phyloP scores from a whole-genome alignment of 2,329 filamentous ascomycete species.

The Epichloe typhina region DNA sequence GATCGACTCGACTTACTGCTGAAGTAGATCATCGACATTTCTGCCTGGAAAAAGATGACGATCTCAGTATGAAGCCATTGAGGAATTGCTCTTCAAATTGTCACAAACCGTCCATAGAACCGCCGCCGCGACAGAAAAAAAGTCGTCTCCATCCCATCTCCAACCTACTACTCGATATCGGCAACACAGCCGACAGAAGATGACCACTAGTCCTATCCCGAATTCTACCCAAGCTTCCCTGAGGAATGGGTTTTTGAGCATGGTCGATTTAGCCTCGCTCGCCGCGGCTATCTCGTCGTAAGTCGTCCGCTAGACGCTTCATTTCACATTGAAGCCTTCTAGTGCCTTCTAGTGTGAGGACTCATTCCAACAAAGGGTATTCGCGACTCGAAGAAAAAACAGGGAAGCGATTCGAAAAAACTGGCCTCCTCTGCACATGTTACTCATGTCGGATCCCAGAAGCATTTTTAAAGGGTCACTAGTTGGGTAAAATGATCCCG shows the following conservation, averaged over 20 bases:
- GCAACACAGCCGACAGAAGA: neutral
- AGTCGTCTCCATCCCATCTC: constrained; percentile 4
- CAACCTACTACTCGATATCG: neutral
- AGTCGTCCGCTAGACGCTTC: neutral
- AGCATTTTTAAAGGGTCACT: neutral
- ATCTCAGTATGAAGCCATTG: too few species aligned
- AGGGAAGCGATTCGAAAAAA: neutral
- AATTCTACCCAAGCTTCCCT: neutral
- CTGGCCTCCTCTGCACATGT: neutral
- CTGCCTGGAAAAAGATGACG: neutral
- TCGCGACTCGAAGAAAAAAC: neutral
- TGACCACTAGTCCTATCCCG: neutral
- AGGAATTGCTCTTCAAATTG: neutral
- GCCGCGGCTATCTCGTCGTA: neutral
- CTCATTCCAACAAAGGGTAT: neutral
- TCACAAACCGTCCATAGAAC: constrained; percentile 2
- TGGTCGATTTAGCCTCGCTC: neutral
- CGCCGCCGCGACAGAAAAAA: neutral
- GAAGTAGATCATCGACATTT: neutral
- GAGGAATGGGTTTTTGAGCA: neutral
- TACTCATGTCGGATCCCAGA: neutral
- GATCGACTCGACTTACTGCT: neutral
- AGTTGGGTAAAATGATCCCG: neutral
- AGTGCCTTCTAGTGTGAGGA: neutral
- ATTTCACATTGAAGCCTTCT: neutral